Conservation (phyloP, 164 flowering plant species). For the Malania oleifera region DNA sequence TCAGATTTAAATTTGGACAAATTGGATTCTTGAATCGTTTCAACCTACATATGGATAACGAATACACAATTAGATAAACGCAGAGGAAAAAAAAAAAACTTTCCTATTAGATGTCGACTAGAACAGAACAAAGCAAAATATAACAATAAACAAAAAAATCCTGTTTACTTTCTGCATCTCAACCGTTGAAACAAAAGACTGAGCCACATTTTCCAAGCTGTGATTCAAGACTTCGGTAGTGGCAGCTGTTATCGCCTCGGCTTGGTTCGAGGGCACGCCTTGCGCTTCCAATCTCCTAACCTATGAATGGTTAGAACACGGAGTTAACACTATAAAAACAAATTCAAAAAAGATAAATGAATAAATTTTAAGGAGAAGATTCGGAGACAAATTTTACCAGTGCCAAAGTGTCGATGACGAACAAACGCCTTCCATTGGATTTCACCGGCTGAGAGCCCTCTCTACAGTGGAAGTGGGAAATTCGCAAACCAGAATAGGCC, state of each 20-base stretch:
- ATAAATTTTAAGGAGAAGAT: neutral
- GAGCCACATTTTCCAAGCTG: conserved; percentile 63
- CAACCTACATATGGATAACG: conserved; percentile 25
- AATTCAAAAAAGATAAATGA: neutral
- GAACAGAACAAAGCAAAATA: neutral
- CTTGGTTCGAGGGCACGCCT: conserved; percentile 71
- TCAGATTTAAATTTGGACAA: conserved; percentile 49
- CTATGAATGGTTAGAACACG: conserved; percentile 12
- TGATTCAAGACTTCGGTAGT: conserved; percentile 58
- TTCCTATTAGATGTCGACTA: too few species aligned
- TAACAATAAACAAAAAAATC: neutral
- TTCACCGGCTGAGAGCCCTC: neutral
- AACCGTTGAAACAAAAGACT: conserved; percentile 49
- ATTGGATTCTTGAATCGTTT: conserved; percentile 48
- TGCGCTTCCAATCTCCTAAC: conserved; percentile 59
- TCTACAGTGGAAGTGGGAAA: neutral
- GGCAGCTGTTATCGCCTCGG: conserved; percentile 69
- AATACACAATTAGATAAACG: neutral
- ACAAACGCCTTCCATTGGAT: conserved; percentile 13
- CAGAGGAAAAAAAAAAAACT: neutral
- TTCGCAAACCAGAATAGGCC: neutral
- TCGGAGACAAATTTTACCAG: conserved; percentile 6
- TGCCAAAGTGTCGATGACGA: conserved; percentile 22
- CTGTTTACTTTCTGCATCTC: conserved; percentile 57
- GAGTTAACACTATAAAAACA: neutral